Evolutionary conservation across 2,329 filamentous ascomycete genomes (phyloP), one percentile per base, ranked within the genome.

Genomic region (Neofusicoccum cordaticola): DNA sequence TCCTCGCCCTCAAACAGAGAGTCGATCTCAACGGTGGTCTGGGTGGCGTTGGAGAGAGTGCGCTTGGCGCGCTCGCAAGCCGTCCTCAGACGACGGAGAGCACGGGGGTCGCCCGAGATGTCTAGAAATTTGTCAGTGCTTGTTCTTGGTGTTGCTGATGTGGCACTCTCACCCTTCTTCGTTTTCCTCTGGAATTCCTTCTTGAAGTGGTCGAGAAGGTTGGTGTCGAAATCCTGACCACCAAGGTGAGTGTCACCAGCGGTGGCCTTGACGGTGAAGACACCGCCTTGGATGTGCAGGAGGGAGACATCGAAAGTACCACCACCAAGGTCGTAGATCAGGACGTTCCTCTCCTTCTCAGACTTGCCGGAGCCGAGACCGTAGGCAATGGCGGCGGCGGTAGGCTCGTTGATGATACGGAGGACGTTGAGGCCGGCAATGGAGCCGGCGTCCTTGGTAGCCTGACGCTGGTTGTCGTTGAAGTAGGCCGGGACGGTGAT

Each of bases 241-340:
- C 93, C 94, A 80, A 97, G 84, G 80, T 97, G 93, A 76, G 93
- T 97, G 77, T 99, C 94, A 88, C 95, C 95, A 76, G 94, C 93
- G 66, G 95, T 98, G 68, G 94, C 93, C 88, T 96, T 96, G 80
- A 98, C 95, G 70, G 94, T 97, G 88, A 99, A 99, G 76, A 99
- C 95, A 86, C 95, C 95, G 78, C 94, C 93, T 84, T 98, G 93
- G 80, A 99, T 98, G 87, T 97, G 94, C 51, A 99, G 88, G 72
- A 98, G 92, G 69, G 95, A 98, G 34, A 99, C 95, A 97, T 99
- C 95, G 84, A 99, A 99, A 80, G 95, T 99, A 88, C 95, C 95
- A 88, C 95, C 95, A 88, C 95, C 95, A 69, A 99, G 90, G 89
- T 99, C 95, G 86, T 98, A 99, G 85, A 99, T 98, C 72, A 99